A percentile compares a stretch with the other conserved stretches of the same genome.
phyloP scores from a whole-genome alignment of 2,329 filamentous ascomycete genomes.

The Neoascochyta sp. region DNA sequence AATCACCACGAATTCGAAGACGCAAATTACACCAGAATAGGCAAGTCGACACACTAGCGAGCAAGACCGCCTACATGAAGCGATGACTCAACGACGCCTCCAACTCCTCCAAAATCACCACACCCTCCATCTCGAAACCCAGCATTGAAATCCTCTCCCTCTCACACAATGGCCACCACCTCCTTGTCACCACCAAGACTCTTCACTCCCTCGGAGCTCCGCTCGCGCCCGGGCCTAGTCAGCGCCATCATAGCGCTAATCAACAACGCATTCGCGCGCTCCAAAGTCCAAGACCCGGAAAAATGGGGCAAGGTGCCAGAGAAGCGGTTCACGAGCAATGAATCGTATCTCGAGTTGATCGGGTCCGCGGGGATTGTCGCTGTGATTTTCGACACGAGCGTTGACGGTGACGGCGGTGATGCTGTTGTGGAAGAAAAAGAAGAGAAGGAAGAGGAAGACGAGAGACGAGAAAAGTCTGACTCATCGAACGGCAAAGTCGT shows the following conservation, averaged over 20 bases:
- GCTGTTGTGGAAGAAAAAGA: too few species aligned
- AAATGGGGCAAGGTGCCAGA: slow-evolving; percentile 13
- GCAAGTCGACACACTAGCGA: too few species aligned
- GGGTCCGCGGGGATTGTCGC: slow-evolving; percentile 10
- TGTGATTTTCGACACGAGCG: slow-evolving; percentile 13
- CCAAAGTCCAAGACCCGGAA: slow-evolving; percentile 5
- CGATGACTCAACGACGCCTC: too few species aligned
- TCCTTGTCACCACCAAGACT: slow-evolving; percentile 10
- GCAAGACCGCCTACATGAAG: too few species aligned
- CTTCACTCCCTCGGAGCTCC: slow-evolving; percentile 8
- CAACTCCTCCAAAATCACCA: too few species aligned
- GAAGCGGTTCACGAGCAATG: slow-evolving; percentile 12
- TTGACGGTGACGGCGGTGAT: not conserved
- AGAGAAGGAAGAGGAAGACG: not conserved
- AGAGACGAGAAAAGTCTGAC: too few species aligned
- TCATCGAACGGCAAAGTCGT: too few species aligned
- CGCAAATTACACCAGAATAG: too few species aligned
- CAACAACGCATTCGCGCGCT: slow-evolving; percentile 21
- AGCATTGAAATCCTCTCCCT: too few species aligned
- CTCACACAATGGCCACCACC: slow-evolving; percentile 10
- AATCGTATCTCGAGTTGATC: slow-evolving; percentile 14
- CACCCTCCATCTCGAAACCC: too few species aligned
- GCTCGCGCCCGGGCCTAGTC: slow-evolving; percentile 7
- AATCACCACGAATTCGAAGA: too few species aligned
- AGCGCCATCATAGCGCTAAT: slow-evolving; percentile 12